Base-by-base conservation (phyloP, 139 green algal genomes). In the Bryopsis sp. region DNA sequence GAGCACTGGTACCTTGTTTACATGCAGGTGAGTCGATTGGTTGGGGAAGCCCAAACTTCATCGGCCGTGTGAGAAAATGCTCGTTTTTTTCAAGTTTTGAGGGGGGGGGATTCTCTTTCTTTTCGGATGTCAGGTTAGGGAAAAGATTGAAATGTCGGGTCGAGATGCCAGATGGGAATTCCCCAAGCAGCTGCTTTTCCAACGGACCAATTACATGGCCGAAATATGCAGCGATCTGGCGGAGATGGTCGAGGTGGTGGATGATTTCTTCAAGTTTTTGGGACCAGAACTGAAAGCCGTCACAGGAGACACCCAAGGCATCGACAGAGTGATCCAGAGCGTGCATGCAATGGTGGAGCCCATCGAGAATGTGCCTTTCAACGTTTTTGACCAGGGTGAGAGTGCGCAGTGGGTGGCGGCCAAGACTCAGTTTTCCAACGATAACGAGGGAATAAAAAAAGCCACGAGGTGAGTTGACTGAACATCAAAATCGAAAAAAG, bases 141-240 rank as follows among this genome's bases (percentile, higher is more conserved):
- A 96, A 78, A 84, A 84, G 70, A 94, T 97, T 32, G 91, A 97
- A 78, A 62, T 78, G 15, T 82, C 74, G 22, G 85, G 89, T 2
- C 78, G 88, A 11, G 85, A 93, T 59, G 82, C 89, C 24, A 79
- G 91, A 64, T 97, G 91, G 91, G 91, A 97, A 82, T 97, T 97
- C 76, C 82, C 79, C 78, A 89, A 88, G 67, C 76, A 82, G 48
- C 76, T 83, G 65, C 79, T 97, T 36, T 97, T 97, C 77, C 83
- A 89, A 39, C 75, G 79, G 60, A 96, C 86, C 67, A 87, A 87
- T 68, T 89, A 96, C 77, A 91, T 92, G 73, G 83, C 84, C 2
- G 80, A 86, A 65, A 85, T 97, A 38, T 94, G 86, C 74, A 73
- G 67, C 3, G 82, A 94, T 35, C 77, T 97, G 62, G 78, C 72